Conservation (phyloP, 257 asterid genomes). For the Marsdenia floribunda region DNA sequence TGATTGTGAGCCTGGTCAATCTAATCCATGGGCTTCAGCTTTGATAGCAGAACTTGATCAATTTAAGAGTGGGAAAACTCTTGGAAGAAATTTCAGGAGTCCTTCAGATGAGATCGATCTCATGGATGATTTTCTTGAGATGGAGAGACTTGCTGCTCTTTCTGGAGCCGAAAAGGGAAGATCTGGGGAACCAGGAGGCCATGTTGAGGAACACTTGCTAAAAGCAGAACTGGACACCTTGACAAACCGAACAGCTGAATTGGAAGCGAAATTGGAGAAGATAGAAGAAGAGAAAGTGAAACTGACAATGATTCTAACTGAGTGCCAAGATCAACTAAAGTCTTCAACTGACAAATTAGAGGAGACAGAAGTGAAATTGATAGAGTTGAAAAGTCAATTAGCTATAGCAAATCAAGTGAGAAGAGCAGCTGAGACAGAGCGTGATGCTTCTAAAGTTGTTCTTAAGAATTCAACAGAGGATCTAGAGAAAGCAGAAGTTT, state of each 20-base stretch:
- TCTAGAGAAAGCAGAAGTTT: conserved; percentile 45
- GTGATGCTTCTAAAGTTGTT: conserved; percentile 29
- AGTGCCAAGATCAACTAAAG: conserved; percentile 45
- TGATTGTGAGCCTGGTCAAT: conserved; percentile 21
- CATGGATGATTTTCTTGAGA: conserved; percentile 91
- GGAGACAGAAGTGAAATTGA: conserved; percentile 33
- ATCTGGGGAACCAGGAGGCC: conserved; percentile 15
- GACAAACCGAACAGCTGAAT: conserved; percentile 26
- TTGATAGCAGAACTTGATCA: conserved; percentile 25
- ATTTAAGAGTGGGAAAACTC: conserved; percentile 25
- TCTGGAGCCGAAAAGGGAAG: conserved; percentile 31
- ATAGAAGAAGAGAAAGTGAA: conserved; percentile 44
- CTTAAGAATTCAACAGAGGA: conserved; percentile 35
- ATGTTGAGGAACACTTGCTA: conserved; percentile 19
- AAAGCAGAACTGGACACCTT: conserved; percentile 35
- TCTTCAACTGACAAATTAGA: conserved; percentile 47
- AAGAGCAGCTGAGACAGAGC: conserved; percentile 40
- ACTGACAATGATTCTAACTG: conserved; percentile 42
- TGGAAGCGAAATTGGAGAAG: conserved; percentile 48
- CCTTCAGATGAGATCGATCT: conserved; percentile 55
- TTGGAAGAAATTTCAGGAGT: conserved; percentile 29
- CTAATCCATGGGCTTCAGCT: conserved; percentile 19
- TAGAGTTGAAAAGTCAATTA: conserved; percentile 41
- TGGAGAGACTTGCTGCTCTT: conserved; percentile 69
- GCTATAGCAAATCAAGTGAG: conserved; percentile 43